Evolutionary conservation across 345 rosid species (phyloP), one percentile per base, ranked within the genome.

Genomic region (Noccaea bulbosa): DNA sequence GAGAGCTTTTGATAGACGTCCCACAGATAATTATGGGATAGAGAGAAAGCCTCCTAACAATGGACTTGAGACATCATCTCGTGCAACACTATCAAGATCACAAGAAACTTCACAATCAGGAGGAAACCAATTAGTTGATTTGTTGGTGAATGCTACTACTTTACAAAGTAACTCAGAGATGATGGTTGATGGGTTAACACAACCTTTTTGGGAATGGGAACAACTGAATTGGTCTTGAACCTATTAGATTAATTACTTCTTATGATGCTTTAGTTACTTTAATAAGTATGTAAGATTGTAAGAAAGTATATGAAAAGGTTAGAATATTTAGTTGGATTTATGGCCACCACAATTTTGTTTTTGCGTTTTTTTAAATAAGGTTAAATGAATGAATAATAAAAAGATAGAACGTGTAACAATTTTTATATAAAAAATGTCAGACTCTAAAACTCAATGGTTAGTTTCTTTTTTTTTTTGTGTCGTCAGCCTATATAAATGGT

Each of bases 161-260:
- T 34, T 47, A 71, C 48, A 71, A 71, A 62, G n/a, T 10, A 62
- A 10, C 17, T 44, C 63, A 41, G 70, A 53, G 47, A 62, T 62
- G 47, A 62, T 62, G 76, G 48, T 71, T 53, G 69, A 52, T 61
- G 78, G 71, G 53, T 47, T 69, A 45, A 71, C 64, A 39, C 79
- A 65, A 60, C 81, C 84, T 71, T 62, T 65, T 5, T 81, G 83
- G 83, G 90, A 75, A 5, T 92, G 71, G 71, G 77, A 73, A 49
- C 61, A 49, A 40, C 5, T 66, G 12, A 46, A 35, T 27, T 72
- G 58, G 65, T 37, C 49, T 33, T 51, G 6, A 72, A 27, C 10
- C 34, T 54, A 45, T 45, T 5, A 52, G n/a, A n/a, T 41, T 20
- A 20, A n/a, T 41, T 20, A 16, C 38, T 67, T 52, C 8, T 53